Percentiles rank a stretch among this genome's conserved stretches.
phyloP scores from a whole-genome alignment of 2,329 filamentous ascomycete genomes.

The Fusarium beomiforme region DNA sequence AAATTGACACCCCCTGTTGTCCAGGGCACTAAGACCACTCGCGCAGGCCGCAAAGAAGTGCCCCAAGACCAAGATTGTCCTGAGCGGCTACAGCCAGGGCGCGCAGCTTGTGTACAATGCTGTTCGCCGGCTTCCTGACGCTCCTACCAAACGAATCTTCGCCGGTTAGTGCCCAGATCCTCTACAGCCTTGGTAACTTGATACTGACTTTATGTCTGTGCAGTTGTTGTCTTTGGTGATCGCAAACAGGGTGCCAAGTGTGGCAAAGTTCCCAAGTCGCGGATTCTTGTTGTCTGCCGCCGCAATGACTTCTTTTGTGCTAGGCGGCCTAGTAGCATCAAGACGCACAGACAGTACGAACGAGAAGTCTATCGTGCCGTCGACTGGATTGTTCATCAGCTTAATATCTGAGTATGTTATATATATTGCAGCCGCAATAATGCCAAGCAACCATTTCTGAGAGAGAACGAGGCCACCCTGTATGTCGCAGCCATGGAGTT shows the following conservation, averaged over 20 bases:
- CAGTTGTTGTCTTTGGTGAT: neutral
- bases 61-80: neutral
- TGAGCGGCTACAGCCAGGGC: neutral
- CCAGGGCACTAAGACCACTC: neutral
- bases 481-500: too few species aligned
- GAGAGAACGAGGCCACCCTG: too few species aligned
- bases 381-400: too few species aligned
- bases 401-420: too few species aligned
- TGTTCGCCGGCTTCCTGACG: neutral
- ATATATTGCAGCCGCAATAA: too few species aligned
- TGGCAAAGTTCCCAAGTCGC: neutral
- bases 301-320: neutral
- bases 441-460: too few species aligned
- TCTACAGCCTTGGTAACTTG: rapidly evolving
- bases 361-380: too few species aligned
- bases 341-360: too few species aligned
- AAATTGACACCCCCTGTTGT: neutral
- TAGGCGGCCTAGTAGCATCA: too few species aligned
- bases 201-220: neutral
- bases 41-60: neutral
- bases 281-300: neutral
- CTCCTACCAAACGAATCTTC: neutral
- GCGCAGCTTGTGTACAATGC: neutral
- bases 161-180: neutral
- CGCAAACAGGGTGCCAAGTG: neutral